These are phyloP conservation scores for Boletus rubropictus DNA, from an alignment of 768 basidiomycete species.

Conservation along the genomic window DNA sequence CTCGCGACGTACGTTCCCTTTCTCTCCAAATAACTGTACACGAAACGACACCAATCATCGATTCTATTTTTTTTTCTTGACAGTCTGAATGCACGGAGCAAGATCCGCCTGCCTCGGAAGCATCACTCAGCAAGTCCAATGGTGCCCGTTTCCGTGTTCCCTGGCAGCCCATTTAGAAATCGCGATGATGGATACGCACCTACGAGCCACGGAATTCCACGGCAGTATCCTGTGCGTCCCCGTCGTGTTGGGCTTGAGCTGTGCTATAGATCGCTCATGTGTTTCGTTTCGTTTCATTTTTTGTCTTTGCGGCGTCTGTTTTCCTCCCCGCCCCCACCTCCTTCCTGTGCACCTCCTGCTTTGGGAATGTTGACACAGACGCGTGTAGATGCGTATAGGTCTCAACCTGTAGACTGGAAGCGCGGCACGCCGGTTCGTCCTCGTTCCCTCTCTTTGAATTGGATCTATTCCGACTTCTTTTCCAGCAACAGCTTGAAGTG, in stretches of 20 bases:
- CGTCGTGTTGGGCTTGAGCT: too few relatives aligned
- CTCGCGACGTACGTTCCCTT: constrained; percentile 20
- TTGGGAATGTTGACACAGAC: background rate
- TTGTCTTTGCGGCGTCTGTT: background rate
- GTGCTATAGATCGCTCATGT: background rate
- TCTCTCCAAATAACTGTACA: background rate
- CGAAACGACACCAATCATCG: background rate
- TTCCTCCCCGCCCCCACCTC: background rate
- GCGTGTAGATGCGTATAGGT: background rate
- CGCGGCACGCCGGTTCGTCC: constrained; percentile 8
- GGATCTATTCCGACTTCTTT: background rate
- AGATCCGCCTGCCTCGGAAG: constrained; percentile 4
- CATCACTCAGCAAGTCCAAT: background rate
- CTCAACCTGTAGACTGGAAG: background rate
- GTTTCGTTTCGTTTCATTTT: background rate
- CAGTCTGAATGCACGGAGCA: constrained; percentile 20
- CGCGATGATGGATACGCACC: background rate
- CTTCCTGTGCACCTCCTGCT: background rate
- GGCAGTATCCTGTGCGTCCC: constrained; percentile 1
- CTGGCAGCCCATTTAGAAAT: background rate
- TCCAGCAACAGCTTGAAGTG: constrained; percentile 13
- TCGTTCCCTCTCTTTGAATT: background rate
- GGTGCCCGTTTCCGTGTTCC: constrained; percentile 4
- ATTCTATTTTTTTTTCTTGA: background rate
- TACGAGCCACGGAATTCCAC: background rate